Base-by-base conservation (phyloP, 2,329 filamentous ascomycete genomes). In the Harringtonia aguacate region DNA sequence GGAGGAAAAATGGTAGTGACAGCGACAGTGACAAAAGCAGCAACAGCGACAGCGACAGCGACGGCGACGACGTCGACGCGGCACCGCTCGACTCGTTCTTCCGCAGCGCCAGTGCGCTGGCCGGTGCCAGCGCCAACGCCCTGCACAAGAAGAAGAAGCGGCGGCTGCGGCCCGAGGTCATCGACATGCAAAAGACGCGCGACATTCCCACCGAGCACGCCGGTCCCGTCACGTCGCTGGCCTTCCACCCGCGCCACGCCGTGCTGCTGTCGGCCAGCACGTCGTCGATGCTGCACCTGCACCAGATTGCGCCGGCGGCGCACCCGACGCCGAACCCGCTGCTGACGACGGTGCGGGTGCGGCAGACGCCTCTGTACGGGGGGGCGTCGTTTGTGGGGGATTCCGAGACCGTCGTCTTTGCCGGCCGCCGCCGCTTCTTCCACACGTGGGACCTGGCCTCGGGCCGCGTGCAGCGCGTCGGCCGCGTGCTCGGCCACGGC, bases 381-480 rank as follows among this genome's bases (percentile, higher is more conserved):
- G 87, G 89, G 8, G 76, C 84, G 31, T 97, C 98, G 62, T 70
- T 88, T 46, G 66, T 67, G 15, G 86, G 85, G 50, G 81, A 84
- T 48, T 28, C 35, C 28, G 80, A 84, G 50, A 83, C 83, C 54
- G 84, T 98, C 52, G 86, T 95, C 61, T 85, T 95, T 47, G 84
- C 88, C 17, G 89, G 89, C 31, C 82, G 90, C 30, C 79, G 92
- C 40, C 81, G 81, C 50, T 97, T 88, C 68, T 95, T 97, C 63
- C 92, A 97, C 64, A 81, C 84, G 52, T 98, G 92, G 92, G 82
- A 97, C 56, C 73, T 98, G 21, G 70, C 82, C 36, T 81, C 83
- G 0, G 92, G 92, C 36, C 69, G 72, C 13, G 79, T 98, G 39
- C 84, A 90, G 56, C 95, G 94, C 64, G 76, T 94, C 36, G 79